Evolutionary conservation across 108 stramenopile species (phyloP).

Genomic region (Nitzschia palea): DNA sequence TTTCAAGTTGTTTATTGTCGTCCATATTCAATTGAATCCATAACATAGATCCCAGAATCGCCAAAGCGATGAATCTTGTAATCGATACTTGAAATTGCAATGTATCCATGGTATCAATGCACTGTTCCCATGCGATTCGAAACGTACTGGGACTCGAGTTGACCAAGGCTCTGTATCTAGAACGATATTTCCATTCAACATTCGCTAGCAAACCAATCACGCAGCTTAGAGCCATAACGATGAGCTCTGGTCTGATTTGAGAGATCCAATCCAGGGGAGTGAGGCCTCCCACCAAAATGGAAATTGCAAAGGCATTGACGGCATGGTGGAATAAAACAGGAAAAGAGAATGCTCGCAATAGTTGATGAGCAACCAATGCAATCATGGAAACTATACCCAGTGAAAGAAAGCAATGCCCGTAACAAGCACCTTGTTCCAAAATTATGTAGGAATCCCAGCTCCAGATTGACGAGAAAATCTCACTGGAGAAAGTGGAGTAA

Average conservation of each 20-base stretch:
- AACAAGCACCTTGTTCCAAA: constrained; percentile 20
- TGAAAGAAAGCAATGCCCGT: constrained; percentile 12
- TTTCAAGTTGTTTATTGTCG: no score
- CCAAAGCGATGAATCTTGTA: neutral
- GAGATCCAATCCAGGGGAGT: neutral
- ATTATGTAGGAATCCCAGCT: neutral
- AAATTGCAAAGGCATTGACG: constrained; percentile 3
- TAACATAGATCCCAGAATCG: no score
- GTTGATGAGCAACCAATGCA: constrained; percentile 10
- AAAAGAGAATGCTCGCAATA: constrained; percentile 14
- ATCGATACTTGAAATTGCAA: neutral
- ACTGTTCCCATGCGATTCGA: neutral
- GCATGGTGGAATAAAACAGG: constrained; percentile 26
- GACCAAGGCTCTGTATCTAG: no score
- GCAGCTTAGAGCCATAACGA: no score
- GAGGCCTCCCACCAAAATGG: constrained; percentile 2
- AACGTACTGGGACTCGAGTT: no score
- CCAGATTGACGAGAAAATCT: constrained; percentile 8
- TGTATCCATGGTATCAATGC: neutral
- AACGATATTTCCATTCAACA: no score
- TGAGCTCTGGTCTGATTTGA: no score
- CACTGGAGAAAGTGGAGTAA: no score
- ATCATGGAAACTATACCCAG: neutral
- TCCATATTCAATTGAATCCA: no score
- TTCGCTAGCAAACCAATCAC: no score